Evolutionary conservation across 2,329 filamentous ascomycete species (phyloP).

Genomic region (Pseudofabraea citricarpa): DNA sequence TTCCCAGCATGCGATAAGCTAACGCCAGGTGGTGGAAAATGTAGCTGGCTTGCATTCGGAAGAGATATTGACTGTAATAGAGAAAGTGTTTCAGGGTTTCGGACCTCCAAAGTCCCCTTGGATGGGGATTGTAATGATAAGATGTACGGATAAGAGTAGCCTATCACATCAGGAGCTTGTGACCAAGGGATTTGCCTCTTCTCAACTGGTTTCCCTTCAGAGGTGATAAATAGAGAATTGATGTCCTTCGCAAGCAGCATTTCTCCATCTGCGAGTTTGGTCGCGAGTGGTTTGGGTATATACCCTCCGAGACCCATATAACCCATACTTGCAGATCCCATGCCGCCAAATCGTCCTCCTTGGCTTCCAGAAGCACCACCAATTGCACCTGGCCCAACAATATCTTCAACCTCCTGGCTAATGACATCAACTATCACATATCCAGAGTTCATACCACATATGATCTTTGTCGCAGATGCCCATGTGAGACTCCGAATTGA

Average conservation of each 20-base stretch:
- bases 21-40: constrained; percentile 88
- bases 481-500: constrained; percentile 86
- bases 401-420: constrained; percentile 68
- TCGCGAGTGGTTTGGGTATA: constrained; percentile 84
- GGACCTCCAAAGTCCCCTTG: constrained; percentile 82
- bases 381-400: constrained; percentile 71
- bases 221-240: constrained; percentile 87
- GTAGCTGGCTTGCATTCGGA: constrained; percentile 75
- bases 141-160: constrained; percentile 96
- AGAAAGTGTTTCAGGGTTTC: constrained; percentile 89
- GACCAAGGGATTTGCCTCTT: constrained; percentile 92
- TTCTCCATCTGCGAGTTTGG: constrained; percentile 75
- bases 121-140: constrained; percentile 77
- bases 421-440: constrained; percentile 87
- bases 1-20: constrained; percentile 96
- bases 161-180: constrained; percentile 80
- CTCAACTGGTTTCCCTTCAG: constrained; percentile 74
- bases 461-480: constrained; percentile 79
- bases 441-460: constrained; percentile 86
- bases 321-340: constrained; percentile 83
- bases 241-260: constrained; percentile 96
- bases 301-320: constrained; percentile 94
- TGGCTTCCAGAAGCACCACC: constrained; percentile 52
- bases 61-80: constrained; percentile 80
- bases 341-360: constrained; percentile 69